Conservation (phyloP, 2,329 filamentous ascomycete genomes). For the Calonectria pseudoreteaudii region DNA sequence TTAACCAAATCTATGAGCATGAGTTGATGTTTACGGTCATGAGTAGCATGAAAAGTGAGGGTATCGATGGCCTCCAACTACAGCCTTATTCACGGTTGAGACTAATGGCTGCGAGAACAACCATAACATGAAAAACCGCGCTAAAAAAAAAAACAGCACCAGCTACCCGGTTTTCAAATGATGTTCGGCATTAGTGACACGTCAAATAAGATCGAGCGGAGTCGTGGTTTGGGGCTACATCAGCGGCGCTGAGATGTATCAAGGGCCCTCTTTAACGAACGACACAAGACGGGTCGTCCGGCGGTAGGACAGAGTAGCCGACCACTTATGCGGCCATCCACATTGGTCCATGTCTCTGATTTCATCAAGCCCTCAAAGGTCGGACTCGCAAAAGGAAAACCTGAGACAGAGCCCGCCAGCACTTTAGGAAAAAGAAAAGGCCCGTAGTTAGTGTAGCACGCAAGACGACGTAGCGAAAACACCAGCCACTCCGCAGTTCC, state of each 20-base stretch:
- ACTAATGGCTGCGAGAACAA: not conserved
- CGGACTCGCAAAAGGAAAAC: not conserved
- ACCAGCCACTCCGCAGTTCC: not conserved
- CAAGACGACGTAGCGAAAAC: not conserved
- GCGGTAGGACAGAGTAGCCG: constrained; percentile 13
- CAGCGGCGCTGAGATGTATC: not conserved
- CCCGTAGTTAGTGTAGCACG: not conserved
- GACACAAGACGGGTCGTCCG: not conserved
- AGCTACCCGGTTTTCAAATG: constrained; percentile 1
- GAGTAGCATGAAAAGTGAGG: not conserved
- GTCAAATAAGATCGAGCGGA: not conserved
- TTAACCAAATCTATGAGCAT: too few relatives aligned
- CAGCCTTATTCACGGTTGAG: not conserved
- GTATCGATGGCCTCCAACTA: not conserved
- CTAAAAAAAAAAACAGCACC: not conserved
- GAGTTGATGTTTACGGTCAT: not conserved
- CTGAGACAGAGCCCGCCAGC: not conserved
- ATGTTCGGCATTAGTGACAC: not conserved
- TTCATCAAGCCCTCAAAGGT: not conserved
- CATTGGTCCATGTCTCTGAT: not conserved
- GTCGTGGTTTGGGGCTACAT: not conserved
- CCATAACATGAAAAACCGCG: not conserved
- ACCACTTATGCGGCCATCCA: not conserved
- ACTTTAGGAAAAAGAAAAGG: not conserved
- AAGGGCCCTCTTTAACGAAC: not conserved